Conservation (phyloP, 2,329 filamentous ascomycete genomes). For the Ophiocordyceps camponoti-floridani region DNA sequence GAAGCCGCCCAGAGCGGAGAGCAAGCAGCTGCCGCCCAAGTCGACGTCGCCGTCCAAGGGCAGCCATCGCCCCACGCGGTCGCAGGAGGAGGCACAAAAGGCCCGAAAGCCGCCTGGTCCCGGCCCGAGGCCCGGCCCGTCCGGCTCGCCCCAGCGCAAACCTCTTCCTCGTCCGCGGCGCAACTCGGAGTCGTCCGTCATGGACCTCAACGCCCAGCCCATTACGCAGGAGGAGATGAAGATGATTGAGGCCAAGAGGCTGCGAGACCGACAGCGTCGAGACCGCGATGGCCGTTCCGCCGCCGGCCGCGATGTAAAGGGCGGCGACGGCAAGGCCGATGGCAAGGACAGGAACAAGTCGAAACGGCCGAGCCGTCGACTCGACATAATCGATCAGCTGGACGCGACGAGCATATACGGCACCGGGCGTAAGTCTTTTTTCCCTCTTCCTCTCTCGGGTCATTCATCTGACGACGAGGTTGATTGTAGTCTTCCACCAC, state of each 20-base stretch:
- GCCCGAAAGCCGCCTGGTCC: constrained; percentile 27
- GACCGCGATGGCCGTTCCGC: constrained; percentile 6
- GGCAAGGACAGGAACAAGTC: constrained; percentile 27
- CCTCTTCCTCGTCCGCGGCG: constrained; percentile 40
- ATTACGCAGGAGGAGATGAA: constrained; percentile 35
- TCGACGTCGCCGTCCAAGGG: constrained; percentile 5
- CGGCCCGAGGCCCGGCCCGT: constrained; percentile 12
- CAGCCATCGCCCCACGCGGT: constrained; percentile 42
- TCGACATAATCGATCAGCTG: constrained; percentile 92
- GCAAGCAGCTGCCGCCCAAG: constrained; percentile 26
- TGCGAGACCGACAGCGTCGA: constrained; percentile 7
- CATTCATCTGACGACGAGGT: too few species aligned
- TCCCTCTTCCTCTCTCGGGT: not conserved
- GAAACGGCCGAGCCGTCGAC: constrained; percentile 28
- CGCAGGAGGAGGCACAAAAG: constrained; percentile 46
- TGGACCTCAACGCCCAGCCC: constrained; percentile 37
- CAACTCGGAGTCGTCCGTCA: constrained; percentile 64
- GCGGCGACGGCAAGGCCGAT: constrained; percentile 10
- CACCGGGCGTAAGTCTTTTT: constrained; percentile 50
- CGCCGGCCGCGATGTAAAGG: constrained; percentile 3
- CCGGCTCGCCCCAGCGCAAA: constrained; percentile 21
- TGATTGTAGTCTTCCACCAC: constrained; percentile 80
- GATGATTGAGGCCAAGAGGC: constrained; percentile 17
- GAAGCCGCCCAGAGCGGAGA: too few species aligned
- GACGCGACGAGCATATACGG: constrained; percentile 95